Conservation (phyloP, 2,329 filamentous ascomycete species). For the Aspergillus carbonarius region DNA sequence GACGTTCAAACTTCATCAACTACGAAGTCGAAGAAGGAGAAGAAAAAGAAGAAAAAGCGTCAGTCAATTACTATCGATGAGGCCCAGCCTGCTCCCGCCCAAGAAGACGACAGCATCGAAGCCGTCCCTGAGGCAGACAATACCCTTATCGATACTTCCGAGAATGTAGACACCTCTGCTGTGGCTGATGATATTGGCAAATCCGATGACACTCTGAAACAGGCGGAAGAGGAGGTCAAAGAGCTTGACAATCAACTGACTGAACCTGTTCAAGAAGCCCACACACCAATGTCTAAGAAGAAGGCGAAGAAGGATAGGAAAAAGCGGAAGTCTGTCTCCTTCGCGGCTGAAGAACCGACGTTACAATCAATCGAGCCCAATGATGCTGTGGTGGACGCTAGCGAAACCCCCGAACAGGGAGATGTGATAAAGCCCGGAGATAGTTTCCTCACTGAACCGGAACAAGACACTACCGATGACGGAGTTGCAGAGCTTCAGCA, state of each 20-base stretch:
- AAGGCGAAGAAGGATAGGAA: conserved; percentile 46
- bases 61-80: conserved; percentile 7
- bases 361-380: conserved; percentile 1
- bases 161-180: neutral
- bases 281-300: conserved; percentile 28
- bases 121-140: no score
- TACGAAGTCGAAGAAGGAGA: conserved; percentile 27
- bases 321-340: conserved; percentile 25
- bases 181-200: neutral
- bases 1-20: conserved; percentile 15
- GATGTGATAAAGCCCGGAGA: conserved; percentile 1
- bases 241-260: conserved; percentile 5
- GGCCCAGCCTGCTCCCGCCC: neutral
- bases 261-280: conserved; percentile 12
- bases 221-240: neutral
- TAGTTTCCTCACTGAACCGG: neutral
- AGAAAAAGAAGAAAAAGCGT: conserved; percentile 23
- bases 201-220: neutral
- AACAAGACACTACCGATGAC: neutral
- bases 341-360: conserved; percentile 25
- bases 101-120: neutral
- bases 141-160: neutral
- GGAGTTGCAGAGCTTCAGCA: neutral
- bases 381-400: neutral
- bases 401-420: neutral